phyloP scores from a whole-genome alignment of 805 yeast genomes.

The Suhomyces emberorum region DNA sequence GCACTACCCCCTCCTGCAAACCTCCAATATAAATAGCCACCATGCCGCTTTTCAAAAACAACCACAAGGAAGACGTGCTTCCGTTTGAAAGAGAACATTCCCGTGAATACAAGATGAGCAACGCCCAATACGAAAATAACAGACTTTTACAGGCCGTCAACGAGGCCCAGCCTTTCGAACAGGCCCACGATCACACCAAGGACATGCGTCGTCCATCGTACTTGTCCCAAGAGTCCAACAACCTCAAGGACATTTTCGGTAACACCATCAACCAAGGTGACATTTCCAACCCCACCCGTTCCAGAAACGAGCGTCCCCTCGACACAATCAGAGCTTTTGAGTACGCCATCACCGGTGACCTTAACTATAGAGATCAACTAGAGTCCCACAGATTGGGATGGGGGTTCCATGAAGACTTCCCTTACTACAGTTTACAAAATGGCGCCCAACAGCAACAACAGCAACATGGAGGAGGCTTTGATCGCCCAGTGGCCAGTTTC shows the following conservation, averaged over 20 bases:
- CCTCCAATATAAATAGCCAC: constrained; percentile 5
- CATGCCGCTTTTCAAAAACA: constrained; percentile 7
- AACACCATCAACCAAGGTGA: constrained; percentile 75
- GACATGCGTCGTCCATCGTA: constrained; percentile 43
- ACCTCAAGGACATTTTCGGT: constrained; percentile 82
- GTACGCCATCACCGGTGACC: constrained; percentile 90
- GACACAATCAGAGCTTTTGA: constrained; percentile 95
- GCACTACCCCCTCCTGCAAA: constrained; percentile 3
- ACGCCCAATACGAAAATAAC: constrained; percentile 43
- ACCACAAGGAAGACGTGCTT: constrained; percentile 2
- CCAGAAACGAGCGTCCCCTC: constrained; percentile 92
- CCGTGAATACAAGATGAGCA: constrained; percentile 5
- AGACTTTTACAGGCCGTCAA: constrained; percentile 92
- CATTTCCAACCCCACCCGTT: constrained; percentile 87
- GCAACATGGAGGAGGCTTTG: constrained; percentile 38
- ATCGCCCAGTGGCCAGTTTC: constrained; percentile 31
- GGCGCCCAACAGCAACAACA: constrained; percentile 32
- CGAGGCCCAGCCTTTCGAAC: constrained; percentile 94
- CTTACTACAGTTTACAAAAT: constrained; percentile 37
- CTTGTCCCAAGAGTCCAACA: constrained; percentile 48
- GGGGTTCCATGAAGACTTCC: constrained; percentile 81
- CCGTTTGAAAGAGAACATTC: constrained; percentile 2
- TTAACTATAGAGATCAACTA: constrained; percentile 70
- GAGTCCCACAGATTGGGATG: constrained; percentile 81
- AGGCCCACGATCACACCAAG: constrained; percentile 36